phyloP scores from a whole-genome alignment of 139 green algal genomes.

The Chlorella sp. region DNA sequence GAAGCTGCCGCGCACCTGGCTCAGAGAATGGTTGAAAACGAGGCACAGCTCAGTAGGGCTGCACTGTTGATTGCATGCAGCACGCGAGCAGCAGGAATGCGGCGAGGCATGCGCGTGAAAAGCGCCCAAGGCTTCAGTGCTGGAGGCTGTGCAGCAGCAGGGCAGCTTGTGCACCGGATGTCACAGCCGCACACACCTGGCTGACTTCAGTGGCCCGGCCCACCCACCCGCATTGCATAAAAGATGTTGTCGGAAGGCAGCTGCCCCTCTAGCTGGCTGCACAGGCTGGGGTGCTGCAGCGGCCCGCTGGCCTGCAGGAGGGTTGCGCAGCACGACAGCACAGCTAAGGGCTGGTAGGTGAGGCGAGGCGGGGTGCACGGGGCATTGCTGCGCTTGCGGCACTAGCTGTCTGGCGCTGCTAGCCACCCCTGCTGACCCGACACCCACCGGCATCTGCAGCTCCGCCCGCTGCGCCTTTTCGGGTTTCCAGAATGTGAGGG shows the following conservation, averaged over 20 bases:
- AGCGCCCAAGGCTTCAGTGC: too few species aligned
- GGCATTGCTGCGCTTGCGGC: background rate
- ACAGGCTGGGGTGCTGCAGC: too few species aligned
- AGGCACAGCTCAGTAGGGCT: too few species aligned
- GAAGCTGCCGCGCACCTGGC: too few species aligned
- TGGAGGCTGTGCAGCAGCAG: too few species aligned
- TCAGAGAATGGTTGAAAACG: too few species aligned
- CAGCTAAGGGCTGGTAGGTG: background rate
- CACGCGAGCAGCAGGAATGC: too few species aligned
- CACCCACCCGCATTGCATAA: slow-evolving; percentile 12
- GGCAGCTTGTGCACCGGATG: too few species aligned
- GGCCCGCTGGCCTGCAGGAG: background rate
- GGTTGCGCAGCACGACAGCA: background rate
- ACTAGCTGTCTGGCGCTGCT: background rate
- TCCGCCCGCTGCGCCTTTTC: background rate
- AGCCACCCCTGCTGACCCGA: background rate
- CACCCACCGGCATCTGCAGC: too few species aligned
- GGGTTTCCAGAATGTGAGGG: slow-evolving; percentile 2
- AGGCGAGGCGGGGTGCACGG: background rate
- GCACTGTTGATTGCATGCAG: background rate
- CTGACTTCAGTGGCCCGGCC: too few species aligned
- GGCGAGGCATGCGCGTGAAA: too few species aligned
- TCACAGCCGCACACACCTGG: too few species aligned
- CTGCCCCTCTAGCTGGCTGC: background rate
- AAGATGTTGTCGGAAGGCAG: slow-evolving; percentile 26